Evolutionary conservation across 805 yeast species (phyloP).

Genomic region (Ascoidea asiatica): DNA sequence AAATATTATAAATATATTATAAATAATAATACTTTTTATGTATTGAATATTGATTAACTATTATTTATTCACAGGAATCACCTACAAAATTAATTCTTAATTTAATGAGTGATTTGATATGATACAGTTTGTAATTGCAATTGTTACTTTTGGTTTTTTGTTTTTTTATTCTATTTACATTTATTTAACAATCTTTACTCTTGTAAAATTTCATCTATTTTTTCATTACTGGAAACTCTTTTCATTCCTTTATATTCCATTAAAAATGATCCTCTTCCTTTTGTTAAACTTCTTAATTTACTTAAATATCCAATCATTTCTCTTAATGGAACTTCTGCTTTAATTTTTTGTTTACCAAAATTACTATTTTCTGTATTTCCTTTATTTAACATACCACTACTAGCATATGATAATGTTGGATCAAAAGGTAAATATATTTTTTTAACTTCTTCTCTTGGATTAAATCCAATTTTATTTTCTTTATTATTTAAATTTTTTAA

Average conservation of each 20-base stretch:
- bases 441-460: conserved; percentile 46
- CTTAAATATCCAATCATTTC: conserved; percentile 87
- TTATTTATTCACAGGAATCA: no score
- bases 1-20: no score
- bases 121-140: no score
- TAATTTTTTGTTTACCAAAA: conserved; percentile 35
- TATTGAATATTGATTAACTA: no score
- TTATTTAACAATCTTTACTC: conserved; percentile 1
- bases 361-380: conserved; percentile 11
- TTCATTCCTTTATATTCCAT: conserved; percentile 72
- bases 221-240: conserved; percentile 36
- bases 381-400: conserved; percentile 6
- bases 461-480: conserved; percentile 15
- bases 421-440: conserved; percentile 66
- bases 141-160: no score
- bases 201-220: conserved; percentile 24
- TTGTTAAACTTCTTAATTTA: conserved; percentile 67
- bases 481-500: conserved; percentile 9
- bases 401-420: conserved; percentile 31
- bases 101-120: no score
- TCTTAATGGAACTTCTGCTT: conserved; percentile 74
- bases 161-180: no score
- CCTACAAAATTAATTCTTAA: no score
- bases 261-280: conserved; percentile 75
- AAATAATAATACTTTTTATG: no score